A percentile compares a stretch with the other conserved stretches of the same genome.
Evolutionary conservation across 176 grass and related monocot genomes (phyloP).

Genomic region (Rhynchospora breviuscula): DNA sequence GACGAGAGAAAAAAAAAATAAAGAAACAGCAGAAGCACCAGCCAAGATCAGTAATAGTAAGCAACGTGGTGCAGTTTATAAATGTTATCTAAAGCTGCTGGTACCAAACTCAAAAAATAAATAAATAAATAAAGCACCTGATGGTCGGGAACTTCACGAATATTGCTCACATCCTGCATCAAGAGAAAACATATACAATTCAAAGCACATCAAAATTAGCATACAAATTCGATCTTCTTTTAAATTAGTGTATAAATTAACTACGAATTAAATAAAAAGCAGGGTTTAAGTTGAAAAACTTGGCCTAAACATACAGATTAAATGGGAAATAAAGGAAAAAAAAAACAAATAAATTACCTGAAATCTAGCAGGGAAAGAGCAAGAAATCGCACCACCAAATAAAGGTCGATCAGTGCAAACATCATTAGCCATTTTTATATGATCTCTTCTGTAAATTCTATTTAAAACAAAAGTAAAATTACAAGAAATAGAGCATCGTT

Average conservation of each 20-base stretch:
- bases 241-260: background rate
- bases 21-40: background rate
- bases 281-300: background rate
- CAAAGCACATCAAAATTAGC: background rate
- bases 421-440: constrained; percentile 47
- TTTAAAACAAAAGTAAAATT: background rate
- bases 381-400: constrained; percentile 83
- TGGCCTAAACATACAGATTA: background rate
- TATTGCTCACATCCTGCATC: constrained; percentile 73
- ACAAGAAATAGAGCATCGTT: no score
- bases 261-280: background rate
- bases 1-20: background rate
- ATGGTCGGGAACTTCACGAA: constrained; percentile 77
- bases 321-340: background rate
- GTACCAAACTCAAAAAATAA: no score
- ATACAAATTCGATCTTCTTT: background rate
- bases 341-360: constrained; percentile 30
- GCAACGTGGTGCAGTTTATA: no score
- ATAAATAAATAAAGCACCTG: constrained; percentile 30
- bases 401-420: constrained; percentile 39
- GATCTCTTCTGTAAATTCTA: background rate
- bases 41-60: background rate
- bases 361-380: constrained; percentile 57
- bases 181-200: background rate
- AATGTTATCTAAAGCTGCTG: no score